Conservation (phyloP, 495 filamentous ascomycete species). For the Xylaria flabelliformis region DNA sequence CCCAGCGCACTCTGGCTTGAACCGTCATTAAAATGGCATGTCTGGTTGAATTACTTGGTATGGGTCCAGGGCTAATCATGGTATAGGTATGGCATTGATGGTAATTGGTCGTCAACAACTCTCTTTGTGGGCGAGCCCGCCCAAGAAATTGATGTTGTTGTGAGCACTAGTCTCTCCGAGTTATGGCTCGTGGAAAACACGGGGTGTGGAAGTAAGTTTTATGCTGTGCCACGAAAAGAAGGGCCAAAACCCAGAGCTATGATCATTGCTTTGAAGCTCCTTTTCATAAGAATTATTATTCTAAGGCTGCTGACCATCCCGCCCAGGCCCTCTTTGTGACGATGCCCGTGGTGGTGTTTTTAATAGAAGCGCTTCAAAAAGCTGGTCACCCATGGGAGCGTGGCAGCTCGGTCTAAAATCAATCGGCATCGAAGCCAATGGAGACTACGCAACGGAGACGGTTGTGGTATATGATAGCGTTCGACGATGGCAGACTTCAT, state of each 20-base stretch:
- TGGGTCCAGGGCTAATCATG: constrained; percentile 32
- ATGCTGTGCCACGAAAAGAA: background rate
- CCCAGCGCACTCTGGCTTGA: constrained; percentile 49
- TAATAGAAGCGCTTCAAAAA: constrained; percentile 55
- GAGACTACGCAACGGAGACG: constrained; percentile 66
- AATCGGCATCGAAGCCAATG: constrained; percentile 58
- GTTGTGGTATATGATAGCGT: constrained; percentile 53
- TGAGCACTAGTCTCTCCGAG: constrained; percentile 62
- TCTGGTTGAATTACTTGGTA: constrained; percentile 22
- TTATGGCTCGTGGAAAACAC: constrained; percentile 61
- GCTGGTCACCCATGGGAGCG: constrained; percentile 61
- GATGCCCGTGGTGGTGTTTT: constrained; percentile 61
- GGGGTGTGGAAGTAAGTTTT: constrained; percentile 56
- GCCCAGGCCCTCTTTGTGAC: constrained; percentile 47
- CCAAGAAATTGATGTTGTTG: constrained; percentile 62
- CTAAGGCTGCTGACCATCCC: constrained; percentile 29
- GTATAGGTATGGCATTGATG: constrained; percentile 56
- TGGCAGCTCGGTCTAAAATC: constrained; percentile 63
- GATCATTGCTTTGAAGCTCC: background rate
- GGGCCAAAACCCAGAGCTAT: background rate
- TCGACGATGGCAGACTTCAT: constrained; percentile 47
- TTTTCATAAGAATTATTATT: background rate
- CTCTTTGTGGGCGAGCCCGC: constrained; percentile 63
- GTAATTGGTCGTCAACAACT: constrained; percentile 59
- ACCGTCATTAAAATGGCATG: constrained; percentile 52